phyloP scores from a whole-genome alignment of 1,284 basidiomycete genomes.

The Trametes pubescens region DNA sequence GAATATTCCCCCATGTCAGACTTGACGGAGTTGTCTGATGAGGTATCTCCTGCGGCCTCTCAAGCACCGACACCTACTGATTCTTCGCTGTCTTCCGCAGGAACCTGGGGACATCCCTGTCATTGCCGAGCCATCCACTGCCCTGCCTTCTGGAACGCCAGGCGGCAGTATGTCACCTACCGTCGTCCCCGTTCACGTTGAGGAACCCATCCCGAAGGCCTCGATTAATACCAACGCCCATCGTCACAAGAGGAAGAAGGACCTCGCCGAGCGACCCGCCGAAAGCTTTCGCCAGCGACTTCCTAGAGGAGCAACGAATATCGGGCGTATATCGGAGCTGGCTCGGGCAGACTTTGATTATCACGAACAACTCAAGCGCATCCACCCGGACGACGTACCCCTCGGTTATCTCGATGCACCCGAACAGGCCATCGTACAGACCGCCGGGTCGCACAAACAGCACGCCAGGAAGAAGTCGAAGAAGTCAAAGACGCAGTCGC shows the following conservation, averaged over 20 bases:
- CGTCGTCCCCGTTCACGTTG: background rate
- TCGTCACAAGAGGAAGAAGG: background rate
- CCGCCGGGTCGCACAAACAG: background rate
- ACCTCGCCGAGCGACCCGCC: background rate
- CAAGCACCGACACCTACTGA: background rate
- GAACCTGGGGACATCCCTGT: background rate
- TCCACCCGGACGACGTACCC: background rate
- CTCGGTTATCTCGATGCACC: background rate
- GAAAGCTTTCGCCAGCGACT: constrained; percentile 8
- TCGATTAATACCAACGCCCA: background rate
- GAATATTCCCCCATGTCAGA: background rate
- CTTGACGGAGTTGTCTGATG: background rate
- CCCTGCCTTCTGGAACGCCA: background rate
- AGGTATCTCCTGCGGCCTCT: background rate
- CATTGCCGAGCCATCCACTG: background rate
- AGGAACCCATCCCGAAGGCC: background rate
- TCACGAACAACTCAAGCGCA: constrained; percentile 16
- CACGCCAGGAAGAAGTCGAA: constrained; percentile 7
- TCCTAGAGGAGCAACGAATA: constrained; percentile 11
- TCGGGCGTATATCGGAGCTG: constrained; percentile 4
- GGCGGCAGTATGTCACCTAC: background rate
- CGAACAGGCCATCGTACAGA: background rate
- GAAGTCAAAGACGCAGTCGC: constrained; percentile 5
- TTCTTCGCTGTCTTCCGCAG: background rate
- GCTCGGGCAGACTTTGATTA: constrained; percentile 5